A percentile compares a stretch with the other conserved stretches of the same genome.
phyloP scores from a whole-genome alignment of 2,329 filamentous ascomycete genomes.

The Stemphylium beticola region DNA sequence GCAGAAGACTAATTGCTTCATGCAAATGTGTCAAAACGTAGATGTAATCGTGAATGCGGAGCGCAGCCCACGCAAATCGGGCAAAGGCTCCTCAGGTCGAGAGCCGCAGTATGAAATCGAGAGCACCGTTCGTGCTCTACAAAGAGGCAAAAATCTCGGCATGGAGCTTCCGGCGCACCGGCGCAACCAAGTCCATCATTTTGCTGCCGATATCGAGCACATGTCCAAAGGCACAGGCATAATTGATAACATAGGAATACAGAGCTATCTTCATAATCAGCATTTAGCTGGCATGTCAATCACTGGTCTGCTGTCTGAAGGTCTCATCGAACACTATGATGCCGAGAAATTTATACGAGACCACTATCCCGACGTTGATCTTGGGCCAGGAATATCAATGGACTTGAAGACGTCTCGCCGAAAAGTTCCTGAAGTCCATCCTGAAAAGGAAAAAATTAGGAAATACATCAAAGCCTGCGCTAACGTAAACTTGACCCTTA shows the following conservation, averaged over 20 bases:
- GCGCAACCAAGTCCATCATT: constrained; percentile 30
- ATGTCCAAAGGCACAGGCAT: constrained; percentile 28
- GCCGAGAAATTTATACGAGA: constrained; percentile 8
- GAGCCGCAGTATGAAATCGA: constrained; percentile 41
- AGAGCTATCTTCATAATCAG: constrained; percentile 30
- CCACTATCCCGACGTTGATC: constrained; percentile 22
- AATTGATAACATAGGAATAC: constrained; percentile 11
- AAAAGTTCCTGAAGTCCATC: constrained; percentile 10
- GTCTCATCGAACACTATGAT: constrained; percentile 15
- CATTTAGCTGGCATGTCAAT: constrained; percentile 27
- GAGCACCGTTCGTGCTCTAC: constrained; percentile 32
- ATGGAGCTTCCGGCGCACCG: constrained; percentile 36
- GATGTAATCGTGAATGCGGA: constrained; percentile 45
- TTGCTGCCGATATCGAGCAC: constrained; percentile 34
- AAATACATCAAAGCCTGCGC: constrained; percentile 5
- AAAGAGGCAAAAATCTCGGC: constrained; percentile 26
- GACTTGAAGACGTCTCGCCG: neutral
- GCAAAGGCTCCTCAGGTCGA: constrained; percentile 25
- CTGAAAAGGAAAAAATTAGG: constrained; percentile 9
- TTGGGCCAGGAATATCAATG: constrained; percentile 1
- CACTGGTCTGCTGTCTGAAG: constrained; percentile 23
- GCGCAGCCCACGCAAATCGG: constrained; percentile 17
- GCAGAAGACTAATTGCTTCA: constrained; percentile 63
- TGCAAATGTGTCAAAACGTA: constrained; percentile 66
- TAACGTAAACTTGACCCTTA: neutral